phyloP scores from a whole-genome alignment of 1,139 yeast genomes.

The Pichia sp. region DNA sequence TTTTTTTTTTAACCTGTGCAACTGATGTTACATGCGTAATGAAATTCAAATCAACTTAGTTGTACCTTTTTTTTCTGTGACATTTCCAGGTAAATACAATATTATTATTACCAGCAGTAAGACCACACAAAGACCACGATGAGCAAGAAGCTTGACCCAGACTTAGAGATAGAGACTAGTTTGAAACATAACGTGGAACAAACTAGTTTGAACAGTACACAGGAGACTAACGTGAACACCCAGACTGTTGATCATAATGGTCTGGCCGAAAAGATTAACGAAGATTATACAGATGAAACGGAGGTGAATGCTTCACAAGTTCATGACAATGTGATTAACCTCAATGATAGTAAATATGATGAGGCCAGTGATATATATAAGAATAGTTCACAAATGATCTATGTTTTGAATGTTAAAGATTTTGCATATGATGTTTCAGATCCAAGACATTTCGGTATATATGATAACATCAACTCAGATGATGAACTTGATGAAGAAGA shows the following conservation, averaged over 20 bases:
- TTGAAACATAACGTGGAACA: background rate
- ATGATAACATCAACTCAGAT: constrained; percentile 12
- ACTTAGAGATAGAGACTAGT: background rate
- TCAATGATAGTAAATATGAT: background rate
- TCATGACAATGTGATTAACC: background rate
- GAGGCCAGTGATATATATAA: background rate
- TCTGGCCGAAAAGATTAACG: background rate
- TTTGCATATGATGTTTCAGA: constrained; percentile 66
- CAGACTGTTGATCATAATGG: background rate
- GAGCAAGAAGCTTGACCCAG: too few relatives aligned
- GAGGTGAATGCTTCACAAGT: background rate
- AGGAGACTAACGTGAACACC: background rate
- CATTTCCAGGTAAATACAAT: too few relatives aligned
- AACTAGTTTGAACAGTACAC: background rate
- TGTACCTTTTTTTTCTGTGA: too few relatives aligned
- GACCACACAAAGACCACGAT: too few relatives aligned
- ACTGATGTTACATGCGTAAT: too few relatives aligned
- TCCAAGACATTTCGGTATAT: constrained; percentile 59
- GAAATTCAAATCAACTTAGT: too few relatives aligned
- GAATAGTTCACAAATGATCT: background rate
- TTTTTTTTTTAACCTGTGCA: too few relatives aligned
- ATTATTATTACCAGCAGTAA: too few relatives aligned
- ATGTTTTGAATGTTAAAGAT: constrained; percentile 48
- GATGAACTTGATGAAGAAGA: constrained; percentile 11
- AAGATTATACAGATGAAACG: background rate